Evolutionary conservation across 116 monocot genomes (phyloP), one percentile per base, ranked within the genome.

Genomic region (Dioscorea cayenensis): DNA sequence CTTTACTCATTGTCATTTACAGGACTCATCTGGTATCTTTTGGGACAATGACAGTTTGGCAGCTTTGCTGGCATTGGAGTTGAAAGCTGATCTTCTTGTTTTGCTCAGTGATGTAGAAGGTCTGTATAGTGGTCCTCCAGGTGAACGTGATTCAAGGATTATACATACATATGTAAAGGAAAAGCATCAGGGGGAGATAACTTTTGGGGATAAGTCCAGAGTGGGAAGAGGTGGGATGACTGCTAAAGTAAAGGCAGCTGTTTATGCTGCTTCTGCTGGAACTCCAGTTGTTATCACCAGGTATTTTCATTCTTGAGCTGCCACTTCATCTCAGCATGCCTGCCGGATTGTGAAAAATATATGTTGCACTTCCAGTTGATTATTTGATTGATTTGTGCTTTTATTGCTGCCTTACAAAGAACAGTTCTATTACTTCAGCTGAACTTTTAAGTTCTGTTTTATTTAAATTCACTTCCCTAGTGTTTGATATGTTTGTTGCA

Each of bases 1-100:
- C 3, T n/a, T 12, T 38, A 17, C 35, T 65, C 13, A 37, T 61
- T 48, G 6, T 22, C 52, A 28, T 74, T 50, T 63, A 35, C 79
- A 97, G 97, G 99, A 99, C 70, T 82, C 91, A 38, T 89, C 86
- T 63, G 99, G 99, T 65, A 94, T 99, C 61, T 99, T 99, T 81
- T 99, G 99, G 99, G 99, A 99, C 72, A 99, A 99, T 74, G 99
- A 99, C 65, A 99, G 99, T 75, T 85, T 99, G 69, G 99, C 99
- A 50, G 94, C 89, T 73, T 66, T 99, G 49, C 55, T 99, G 55
- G 91, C 99, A 27, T 75, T 89, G 64, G 99, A 99, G 78, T 77
- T 94, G 66, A 89, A 94, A 68, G 99, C 91, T 73, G 94, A 94
- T 78, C 91, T 99, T 65, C 90, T 99, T 75, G 70, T 99, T 71